Base-by-base conservation (phyloP, 805 yeast genomes). In the Alloascoidea hylecoeti region DNA sequence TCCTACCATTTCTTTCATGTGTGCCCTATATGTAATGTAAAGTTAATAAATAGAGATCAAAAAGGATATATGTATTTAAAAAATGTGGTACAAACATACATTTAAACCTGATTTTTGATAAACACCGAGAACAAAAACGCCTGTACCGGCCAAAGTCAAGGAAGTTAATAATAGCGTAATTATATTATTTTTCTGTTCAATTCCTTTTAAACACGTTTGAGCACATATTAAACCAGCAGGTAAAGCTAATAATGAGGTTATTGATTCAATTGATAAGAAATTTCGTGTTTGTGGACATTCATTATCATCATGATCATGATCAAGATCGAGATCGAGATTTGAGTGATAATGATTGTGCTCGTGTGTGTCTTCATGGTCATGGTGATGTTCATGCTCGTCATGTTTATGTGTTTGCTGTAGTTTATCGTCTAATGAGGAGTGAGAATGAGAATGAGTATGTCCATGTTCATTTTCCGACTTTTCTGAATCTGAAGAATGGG, bases 141-240 rank as follows among this genome's bases (percentile, higher is more conserved):
- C 30, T 9, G 30, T 9, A 9, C 30, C 30, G n/a, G 13, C 9
- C 13, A 23, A n/a, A 23, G 30, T n/a, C 30, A 23, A 56, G 1
- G 49, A 28, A 13, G 48, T 44, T 39, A 48, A 19, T 13, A 34
- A 30, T 12, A 49, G 42, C 17, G 44, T 38, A 5, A 34, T 27
- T 3, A 41, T 17, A 2, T 46, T 35, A 3, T 37, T 16, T 13
- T 33, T 16, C 39, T 35, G 39, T 18, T 41, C 44, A 4, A 41
- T 37, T 6, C 33, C 38, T 2, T 34, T 16, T n/a, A 42, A 34
- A 14, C 50, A 39, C 17, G 44, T 42, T 19, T 46, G 46, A 2
- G 47, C 42, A 2, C 53, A 52, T 17, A 52, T 42, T 34, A 54
- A 34, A 5, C 49, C 47, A 1, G 57, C 52, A 1, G 58, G 52